Base-by-base conservation (phyloP, 306 rosid genomes). In the Begonia peltatifolia region DNA sequence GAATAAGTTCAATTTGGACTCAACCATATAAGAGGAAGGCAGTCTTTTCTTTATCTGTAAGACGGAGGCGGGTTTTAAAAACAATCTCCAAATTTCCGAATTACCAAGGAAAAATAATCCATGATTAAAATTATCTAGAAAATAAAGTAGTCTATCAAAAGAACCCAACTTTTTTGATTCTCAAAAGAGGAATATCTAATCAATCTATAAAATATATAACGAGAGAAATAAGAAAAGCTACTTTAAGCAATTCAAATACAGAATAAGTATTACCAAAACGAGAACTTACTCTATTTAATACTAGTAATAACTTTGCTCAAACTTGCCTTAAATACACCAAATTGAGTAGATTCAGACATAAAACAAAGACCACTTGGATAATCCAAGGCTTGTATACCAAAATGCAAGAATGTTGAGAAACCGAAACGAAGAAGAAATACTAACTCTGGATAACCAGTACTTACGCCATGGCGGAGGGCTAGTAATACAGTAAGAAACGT, bases 381-480 rank as follows among this genome's bases (percentile, higher is more conserved):
- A 55, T 51, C 65, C 15, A 50, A 62, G 38, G 53, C 53, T 15
- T 53, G 6, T 48, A 58, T 25, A 30, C 6, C 38, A 6, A 30
- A 30, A 30, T 30, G 38, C 38, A 61, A 63, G 30, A 59, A 52
- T 10, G 55, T 41, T 55, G 65, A 53, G 12, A 53, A 75, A 74
- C 54, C 61, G 50, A 63, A 70, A 9, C 22, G 57, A 23, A 17
- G 38, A 5, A 30, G 38, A 14, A 5, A 46, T 5, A n/a, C 17
- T 53, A n/a, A 49, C 59, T 15, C 53, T 12, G 50, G 54, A 60
- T 30, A 47, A 65, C 44, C 20, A 46, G 30, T 56, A 90, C 96
- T 83, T 61, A 92, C 99, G 99, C 99, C 96, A 92, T 47, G 84
- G 87, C 54, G 99, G 99, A 59, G 99, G 99, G 55, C 99, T 92